A percentile compares a stretch with the other conserved stretches of the same genome.
phyloP scores from a whole-genome alignment of 2,329 filamentous ascomycete species.

The Mycosphaerella arachidis region DNA sequence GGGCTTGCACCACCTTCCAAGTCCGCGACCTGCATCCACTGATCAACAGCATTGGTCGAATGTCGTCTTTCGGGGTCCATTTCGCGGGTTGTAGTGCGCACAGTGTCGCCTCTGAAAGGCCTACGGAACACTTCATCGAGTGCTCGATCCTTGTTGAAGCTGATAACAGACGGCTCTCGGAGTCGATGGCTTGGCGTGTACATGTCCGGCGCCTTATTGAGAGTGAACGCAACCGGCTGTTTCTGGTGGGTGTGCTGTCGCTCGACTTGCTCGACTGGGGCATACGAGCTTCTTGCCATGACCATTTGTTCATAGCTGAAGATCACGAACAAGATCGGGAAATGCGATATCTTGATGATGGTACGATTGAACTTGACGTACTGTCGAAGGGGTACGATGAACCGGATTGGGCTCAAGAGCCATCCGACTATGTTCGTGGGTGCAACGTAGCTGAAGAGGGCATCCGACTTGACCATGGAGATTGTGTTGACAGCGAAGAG shows the following conservation, averaged over 20 bases:
- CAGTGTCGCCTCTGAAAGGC: conserved; percentile 59
- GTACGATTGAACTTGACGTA: conserved; percentile 86
- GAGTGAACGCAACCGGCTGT: conserved; percentile 31
- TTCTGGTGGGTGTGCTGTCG: conserved; percentile 39
- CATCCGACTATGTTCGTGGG: conserved; percentile 89
- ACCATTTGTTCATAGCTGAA: conserved; percentile 81
- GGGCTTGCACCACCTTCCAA: conserved; percentile 51
- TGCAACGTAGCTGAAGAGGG: conserved; percentile 87
- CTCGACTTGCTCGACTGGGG: conserved; percentile 82
- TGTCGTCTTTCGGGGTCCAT: conserved; percentile 57
- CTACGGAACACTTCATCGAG: conserved; percentile 83
- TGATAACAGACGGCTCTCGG: conserved; percentile 80
- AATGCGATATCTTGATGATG: conserved; percentile 86
- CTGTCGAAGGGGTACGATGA: conserved; percentile 69
- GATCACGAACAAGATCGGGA: conserved; percentile 80
- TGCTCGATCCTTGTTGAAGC: conserved; percentile 83
- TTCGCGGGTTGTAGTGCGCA: conserved; percentile 48
- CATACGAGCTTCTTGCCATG: conserved; percentile 70
- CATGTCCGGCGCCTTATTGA: conserved; percentile 44
- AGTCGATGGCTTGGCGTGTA: conserved; percentile 60
- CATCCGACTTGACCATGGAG: conserved; percentile 97
- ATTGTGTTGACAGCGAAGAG: conserved; percentile 95
- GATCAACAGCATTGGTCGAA: conserved; percentile 74
- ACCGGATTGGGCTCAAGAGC: conserved; percentile 78
- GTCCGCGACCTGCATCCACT: conserved; percentile 77